phyloP scores from a whole-genome alignment of 306 rosid species.

The Cucurbita ficifolia region DNA sequence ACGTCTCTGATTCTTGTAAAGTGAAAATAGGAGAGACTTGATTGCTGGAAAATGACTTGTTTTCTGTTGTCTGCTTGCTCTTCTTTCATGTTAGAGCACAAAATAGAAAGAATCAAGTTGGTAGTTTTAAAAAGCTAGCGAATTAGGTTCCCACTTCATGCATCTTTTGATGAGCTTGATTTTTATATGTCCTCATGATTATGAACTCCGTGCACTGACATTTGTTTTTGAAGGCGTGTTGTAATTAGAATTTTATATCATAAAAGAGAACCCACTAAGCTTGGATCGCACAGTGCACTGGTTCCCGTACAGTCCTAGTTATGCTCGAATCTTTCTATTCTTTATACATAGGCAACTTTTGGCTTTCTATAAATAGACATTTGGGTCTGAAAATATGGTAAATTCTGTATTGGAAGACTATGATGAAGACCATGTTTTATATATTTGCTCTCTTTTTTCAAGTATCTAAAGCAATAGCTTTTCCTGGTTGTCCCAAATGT shows the following conservation, averaged over 20 bases:
- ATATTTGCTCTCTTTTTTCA: constrained; percentile 18
- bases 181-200: neutral
- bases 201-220: neutral
- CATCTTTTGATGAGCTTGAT: neutral
- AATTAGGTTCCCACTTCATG: constrained; percentile 10
- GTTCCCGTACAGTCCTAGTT: neutral
- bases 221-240: neutral
- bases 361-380: constrained; percentile 15
- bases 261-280: neutral
- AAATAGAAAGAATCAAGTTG: neutral
- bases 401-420: constrained; percentile 4
- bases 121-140: neutral
- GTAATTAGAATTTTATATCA: neutral
- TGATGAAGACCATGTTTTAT: constrained; percentile 16
- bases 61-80: neutral
- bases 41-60: neutral
- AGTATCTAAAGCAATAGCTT: constrained; percentile 13
- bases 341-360: neutral
- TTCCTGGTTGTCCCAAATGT: constrained; percentile 41
- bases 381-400: constrained; percentile 4
- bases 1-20: too few species aligned
- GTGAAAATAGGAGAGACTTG: too few species aligned
- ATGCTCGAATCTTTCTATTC: neutral
- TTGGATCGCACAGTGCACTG: neutral
- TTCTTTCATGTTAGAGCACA: neutral